Evolutionary conservation across 169 alveolate species (phyloP).

Genomic region (Eimeria praecox): DNA sequence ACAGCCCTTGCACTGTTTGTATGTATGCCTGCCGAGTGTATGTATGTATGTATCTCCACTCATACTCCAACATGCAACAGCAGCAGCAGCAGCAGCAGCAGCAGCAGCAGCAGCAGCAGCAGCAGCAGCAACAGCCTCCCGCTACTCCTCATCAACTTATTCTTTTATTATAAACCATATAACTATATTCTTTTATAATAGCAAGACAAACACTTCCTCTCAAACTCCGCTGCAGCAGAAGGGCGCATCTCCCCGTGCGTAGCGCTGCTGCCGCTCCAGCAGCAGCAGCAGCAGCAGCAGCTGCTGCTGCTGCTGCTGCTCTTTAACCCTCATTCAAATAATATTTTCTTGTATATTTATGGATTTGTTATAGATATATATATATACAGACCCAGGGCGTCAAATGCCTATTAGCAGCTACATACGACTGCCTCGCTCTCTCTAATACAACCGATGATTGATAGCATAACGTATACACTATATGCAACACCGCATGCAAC

Average conservation of each 20-base stretch:
- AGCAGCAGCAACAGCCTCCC: no score
- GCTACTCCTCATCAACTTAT: not conserved
- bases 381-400: not conserved
- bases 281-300: not conserved
- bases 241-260: constrained; percentile 35
- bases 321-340: not conserved
- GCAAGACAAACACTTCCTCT: not conserved
- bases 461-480: no score
- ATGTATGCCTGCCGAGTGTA: not conserved
- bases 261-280: constrained; percentile 11
- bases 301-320: constrained; percentile 28
- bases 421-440: not conserved
- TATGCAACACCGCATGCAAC: not conserved
- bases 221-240: not conserved
- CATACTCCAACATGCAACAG: not conserved
- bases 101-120: not conserved
- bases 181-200: not conserved
- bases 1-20: constrained; percentile 16
- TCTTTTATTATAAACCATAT: not conserved
- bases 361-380: not conserved
- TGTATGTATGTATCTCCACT: not conserved
- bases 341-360: not conserved
- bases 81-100: constrained; percentile 13
- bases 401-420: not conserved
- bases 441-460: no score